Base-by-base conservation (phyloP, 768 basidiomycete species). In the Amanita rubescens region DNA sequence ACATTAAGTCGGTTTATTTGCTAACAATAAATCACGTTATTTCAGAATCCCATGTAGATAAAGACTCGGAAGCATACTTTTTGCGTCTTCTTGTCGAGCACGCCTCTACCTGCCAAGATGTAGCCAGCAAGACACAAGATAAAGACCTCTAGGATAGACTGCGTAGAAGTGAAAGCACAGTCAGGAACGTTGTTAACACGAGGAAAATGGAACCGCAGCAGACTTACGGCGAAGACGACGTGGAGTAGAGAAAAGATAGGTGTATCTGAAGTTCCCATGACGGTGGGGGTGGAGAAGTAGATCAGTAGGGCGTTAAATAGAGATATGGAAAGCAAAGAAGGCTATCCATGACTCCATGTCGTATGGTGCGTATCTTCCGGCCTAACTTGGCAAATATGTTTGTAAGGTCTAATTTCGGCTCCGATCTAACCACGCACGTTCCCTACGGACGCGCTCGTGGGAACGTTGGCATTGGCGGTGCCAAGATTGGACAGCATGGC, bases 91-190 rank as follows among this genome's bases (percentile, higher is more conserved):
- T 92, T 93, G 64, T 97, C 93, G 15, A 95, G 78, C 43, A 97
- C 84, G 22, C 88, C 90, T 25, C 76, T 76, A 51, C 75, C 67
- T 1, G 94, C 90, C 35, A 97, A 83, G 22, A 84, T 71, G 65
- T 88, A 92, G 1, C 93, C 93, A 0, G 88, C 85, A 3, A 90
- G 63, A 71, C 91, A 94, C 54, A 94, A 73, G 39, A 95, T 59
- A 64, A 94, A 89, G 41, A 96, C 94, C 69, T 95, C 84, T 27
- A 90, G 72, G 56, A 95, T 93, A 8, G 91, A 91, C 91, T 94
- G 49, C 54, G 25, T 34, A 35, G 22, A 22, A 19, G 45, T 42
- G 50, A 15, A 30, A 37, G 22, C 24, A 25, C 37, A 51, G 49
- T 54, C 33, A 57, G 43, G 32, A 35, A 59, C 30, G 22, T 46